Conservation (phyloP, 768 basidiomycete species). For the Pulveroboletus sp. region DNA sequence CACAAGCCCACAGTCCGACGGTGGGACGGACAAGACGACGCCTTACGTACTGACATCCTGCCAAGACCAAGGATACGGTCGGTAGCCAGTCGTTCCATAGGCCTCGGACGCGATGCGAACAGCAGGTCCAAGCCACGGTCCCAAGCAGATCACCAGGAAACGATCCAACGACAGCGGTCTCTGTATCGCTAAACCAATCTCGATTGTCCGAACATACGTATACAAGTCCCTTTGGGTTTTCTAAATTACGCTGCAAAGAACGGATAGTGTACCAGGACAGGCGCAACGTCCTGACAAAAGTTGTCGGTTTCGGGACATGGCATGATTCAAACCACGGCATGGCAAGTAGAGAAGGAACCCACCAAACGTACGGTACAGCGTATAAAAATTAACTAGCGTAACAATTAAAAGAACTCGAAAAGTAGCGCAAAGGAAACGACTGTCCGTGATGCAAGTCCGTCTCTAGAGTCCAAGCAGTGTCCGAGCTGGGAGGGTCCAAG, state of each 20-base stretch:
- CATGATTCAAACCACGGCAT: not conserved
- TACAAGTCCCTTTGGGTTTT: conserved; percentile 77
- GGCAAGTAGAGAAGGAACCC: conserved; percentile 3
- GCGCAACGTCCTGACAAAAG: conserved; percentile 8
- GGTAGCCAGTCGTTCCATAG: too few species aligned
- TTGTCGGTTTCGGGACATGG: not conserved
- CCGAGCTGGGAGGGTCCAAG: conserved; percentile 15
- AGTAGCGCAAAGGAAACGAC: conserved; percentile 8
- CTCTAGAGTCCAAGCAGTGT: conserved; percentile 25
- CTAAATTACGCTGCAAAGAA: conserved; percentile 21
- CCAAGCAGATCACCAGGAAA: too few species aligned
- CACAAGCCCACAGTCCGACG: too few species aligned
- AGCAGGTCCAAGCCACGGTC: not conserved
- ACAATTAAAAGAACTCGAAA: conserved; percentile 20
- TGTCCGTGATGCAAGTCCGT: conserved; percentile 24
- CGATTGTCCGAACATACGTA: conserved; percentile 45
- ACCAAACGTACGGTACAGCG: conserved; percentile 14
- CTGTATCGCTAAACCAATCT: not conserved
- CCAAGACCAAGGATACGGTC: too few species aligned
- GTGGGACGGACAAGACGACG: too few species aligned
- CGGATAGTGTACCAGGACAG: conserved; percentile 10
- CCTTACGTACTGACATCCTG: too few species aligned
- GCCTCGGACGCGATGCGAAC: not conserved
- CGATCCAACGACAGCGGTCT: too few species aligned
- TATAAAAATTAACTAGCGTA: conserved; percentile 28